Conservation (phyloP, 176 grass and related monocot species). For the Alloteropsis semialata region DNA sequence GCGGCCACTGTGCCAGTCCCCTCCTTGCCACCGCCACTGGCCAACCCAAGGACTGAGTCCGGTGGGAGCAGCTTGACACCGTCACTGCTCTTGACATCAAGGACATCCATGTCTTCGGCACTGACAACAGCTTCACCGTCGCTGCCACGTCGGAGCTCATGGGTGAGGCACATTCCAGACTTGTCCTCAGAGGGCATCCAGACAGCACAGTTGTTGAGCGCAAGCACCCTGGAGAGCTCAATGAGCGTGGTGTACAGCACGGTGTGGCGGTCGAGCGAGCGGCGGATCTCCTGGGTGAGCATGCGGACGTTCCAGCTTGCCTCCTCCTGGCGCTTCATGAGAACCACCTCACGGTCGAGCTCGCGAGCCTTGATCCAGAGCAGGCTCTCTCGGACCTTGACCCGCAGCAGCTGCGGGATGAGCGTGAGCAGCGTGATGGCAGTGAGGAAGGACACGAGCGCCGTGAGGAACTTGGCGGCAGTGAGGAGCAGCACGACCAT, state of each 20-base stretch:
- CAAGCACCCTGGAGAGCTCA: conserved; percentile 89
- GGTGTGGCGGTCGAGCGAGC: conserved; percentile 81
- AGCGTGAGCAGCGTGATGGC: conserved; percentile 92
- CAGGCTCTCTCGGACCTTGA: conserved; percentile 92
- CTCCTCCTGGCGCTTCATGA: conserved; percentile 87
- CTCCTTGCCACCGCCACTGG: conserved; percentile 47
- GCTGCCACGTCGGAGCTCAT: conserved; percentile 52
- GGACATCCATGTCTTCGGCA: conserved; percentile 50
- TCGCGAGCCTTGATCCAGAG: conserved; percentile 80
- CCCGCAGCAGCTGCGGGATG: conserved; percentile 90
- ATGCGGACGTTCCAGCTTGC: conserved; percentile 94
- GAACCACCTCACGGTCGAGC: conserved; percentile 75
- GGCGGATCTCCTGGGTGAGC: conserved; percentile 92
- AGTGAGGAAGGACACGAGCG: conserved; percentile 87
- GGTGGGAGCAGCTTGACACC: conserved; percentile 57
- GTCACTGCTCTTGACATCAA: conserved; percentile 49
- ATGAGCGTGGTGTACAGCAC: conserved; percentile 93
- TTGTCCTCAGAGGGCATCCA: conserved; percentile 72
- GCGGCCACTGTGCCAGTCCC: conserved; percentile 59
- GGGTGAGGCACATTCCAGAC: conserved; percentile 59
- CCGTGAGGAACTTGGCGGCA: conserved; percentile 89
- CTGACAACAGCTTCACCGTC: not conserved
- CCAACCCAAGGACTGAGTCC: conserved; percentile 48
- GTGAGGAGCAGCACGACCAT: conserved; percentile 72
- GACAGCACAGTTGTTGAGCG: conserved; percentile 76